Evolutionary conservation across 805 yeast species (phyloP).

Genomic region (Saccharomycopsis selenospora): DNA sequence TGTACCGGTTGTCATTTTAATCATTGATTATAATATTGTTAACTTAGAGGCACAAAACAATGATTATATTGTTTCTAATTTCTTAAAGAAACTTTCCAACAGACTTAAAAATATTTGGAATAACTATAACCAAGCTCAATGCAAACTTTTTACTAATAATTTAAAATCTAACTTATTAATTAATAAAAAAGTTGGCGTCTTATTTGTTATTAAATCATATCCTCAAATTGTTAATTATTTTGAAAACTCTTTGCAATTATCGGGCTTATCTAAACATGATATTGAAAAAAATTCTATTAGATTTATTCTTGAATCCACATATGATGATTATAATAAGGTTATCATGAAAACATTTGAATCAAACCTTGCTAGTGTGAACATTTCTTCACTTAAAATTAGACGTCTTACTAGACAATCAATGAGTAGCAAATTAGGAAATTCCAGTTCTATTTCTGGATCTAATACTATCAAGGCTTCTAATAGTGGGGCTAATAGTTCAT

Average conservation of each 20-base stretch:
- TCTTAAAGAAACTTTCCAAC: slow-evolving; percentile 13
- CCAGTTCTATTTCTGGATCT: slow-evolving; percentile 10
- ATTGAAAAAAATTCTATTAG: slow-evolving; percentile 12
- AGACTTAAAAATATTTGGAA: slow-evolving; percentile 15
- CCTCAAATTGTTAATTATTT: slow-evolving; percentile 17
- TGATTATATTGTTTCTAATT: slow-evolving; percentile 13
- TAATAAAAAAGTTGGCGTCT: slow-evolving; percentile 12
- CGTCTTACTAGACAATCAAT: slow-evolving; percentile 18
- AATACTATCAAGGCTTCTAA: slow-evolving; percentile 21
- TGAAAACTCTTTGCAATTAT: slow-evolving; percentile 11
- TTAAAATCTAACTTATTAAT: slow-evolving; percentile 10
- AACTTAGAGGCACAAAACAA: slow-evolving; percentile 5
- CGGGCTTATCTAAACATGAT: slow-evolving; percentile 2
- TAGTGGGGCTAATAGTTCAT: slow-evolving; percentile 14
- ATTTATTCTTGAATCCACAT: slow-evolving; percentile 16
- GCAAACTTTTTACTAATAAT: slow-evolving; percentile 14
- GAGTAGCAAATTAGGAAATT: slow-evolving; percentile 24
- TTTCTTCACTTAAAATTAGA: background rate
- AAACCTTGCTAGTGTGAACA: background rate
- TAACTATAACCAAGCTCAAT: slow-evolving; percentile 10
- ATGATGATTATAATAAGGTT: slow-evolving; percentile 24
- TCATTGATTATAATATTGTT: slow-evolving; percentile 12
- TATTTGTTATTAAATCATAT: slow-evolving; percentile 18
- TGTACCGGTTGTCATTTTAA: slow-evolving; percentile 11
- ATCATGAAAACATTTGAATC: slow-evolving; percentile 27